Evolutionary conservation across 129 eudicot genomes (phyloP).

Genomic region (Gnaphalium uliginosum): DNA sequence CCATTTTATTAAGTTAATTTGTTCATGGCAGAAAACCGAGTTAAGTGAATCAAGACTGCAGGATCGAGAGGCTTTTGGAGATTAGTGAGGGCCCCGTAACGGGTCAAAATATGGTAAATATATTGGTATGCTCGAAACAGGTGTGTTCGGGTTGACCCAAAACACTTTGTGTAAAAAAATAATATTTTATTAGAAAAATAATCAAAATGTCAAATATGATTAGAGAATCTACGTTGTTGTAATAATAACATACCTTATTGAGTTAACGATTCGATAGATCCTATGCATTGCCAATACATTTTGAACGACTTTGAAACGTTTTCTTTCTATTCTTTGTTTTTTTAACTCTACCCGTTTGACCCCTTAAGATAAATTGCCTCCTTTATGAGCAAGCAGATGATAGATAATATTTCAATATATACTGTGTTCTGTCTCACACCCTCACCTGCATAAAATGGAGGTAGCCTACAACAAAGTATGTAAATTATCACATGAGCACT

Average conservation of each 20-base stretch:
- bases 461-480: slow-evolving; percentile 70
- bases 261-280: no score
- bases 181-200: no score
- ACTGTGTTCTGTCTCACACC: not conserved
- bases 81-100: slow-evolving; percentile 47
- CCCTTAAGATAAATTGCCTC: not conserved
- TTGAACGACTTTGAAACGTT: no score
- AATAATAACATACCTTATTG: no score
- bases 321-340: no score
- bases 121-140: no score
- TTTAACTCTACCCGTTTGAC: not conserved
- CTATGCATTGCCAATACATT: no score
- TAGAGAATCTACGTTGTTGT: no score
- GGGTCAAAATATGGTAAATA: slow-evolving; percentile 39
- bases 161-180: not conserved
- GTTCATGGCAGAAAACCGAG: slow-evolving; percentile 77
- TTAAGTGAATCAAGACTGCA: slow-evolving; percentile 61
- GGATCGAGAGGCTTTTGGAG: not conserved
- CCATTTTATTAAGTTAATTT: slow-evolving; percentile 85
- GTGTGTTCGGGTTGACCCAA: slow-evolving; percentile 57
- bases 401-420: not conserved
- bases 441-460: slow-evolving; percentile 87
- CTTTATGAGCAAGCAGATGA: not conserved
- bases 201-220: no score
- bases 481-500: slow-evolving; percentile 81